Evolutionary conservation across 2,329 filamentous ascomycete species (phyloP).

Genomic region (Monosporascus sp.): DNA sequence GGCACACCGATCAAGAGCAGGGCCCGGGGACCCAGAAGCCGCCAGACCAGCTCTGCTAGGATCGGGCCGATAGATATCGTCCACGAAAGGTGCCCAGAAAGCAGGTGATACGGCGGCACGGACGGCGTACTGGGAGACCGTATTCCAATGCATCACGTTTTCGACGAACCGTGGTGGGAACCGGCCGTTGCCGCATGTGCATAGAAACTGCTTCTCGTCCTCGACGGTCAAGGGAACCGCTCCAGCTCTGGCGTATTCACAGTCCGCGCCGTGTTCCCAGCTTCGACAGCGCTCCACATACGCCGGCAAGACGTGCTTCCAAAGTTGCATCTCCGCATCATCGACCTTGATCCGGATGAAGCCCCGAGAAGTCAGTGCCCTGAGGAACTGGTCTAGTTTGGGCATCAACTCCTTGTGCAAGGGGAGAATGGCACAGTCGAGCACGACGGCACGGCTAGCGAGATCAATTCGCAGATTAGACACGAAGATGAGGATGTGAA

Average conservation of each 20-base stretch:
- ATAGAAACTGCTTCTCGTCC: slow-evolving; percentile 33
- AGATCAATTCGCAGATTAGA: slow-evolving; percentile 40
- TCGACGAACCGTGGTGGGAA: slow-evolving; percentile 34
- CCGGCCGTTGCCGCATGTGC: slow-evolving; percentile 39
- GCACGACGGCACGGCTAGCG: slow-evolving; percentile 34
- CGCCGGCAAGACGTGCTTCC: slow-evolving; percentile 40
- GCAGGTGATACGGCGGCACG: slow-evolving; percentile 53
- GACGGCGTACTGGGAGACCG: slow-evolving; percentile 38
- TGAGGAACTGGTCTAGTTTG: slow-evolving; percentile 32
- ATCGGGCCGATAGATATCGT: slow-evolving; percentile 1
- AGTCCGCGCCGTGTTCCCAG: slow-evolving; percentile 35
- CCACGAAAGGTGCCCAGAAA: slow-evolving; percentile 34
- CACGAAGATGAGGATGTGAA: slow-evolving; percentile 29
- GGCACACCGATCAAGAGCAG: background rate
- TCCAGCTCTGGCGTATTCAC: slow-evolving; percentile 34
- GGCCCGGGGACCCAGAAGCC: background rate
- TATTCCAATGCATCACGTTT: slow-evolving; percentile 35
- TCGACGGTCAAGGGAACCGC: slow-evolving; percentile 34
- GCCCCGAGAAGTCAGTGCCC: slow-evolving; percentile 29
- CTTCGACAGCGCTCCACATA: slow-evolving; percentile 43
- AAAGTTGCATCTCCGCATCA: slow-evolving; percentile 51
- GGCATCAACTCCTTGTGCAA: slow-evolving; percentile 30
- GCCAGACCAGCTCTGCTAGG: background rate
- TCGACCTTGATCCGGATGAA: slow-evolving; percentile 32
- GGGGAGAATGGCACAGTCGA: slow-evolving; percentile 43